Percentiles rank a stretch among this genome's conserved stretches.
These are phyloP conservation scores for Populus alba DNA, from an alignment of 345 rosid genomes.

Conservation along the genomic window DNA sequence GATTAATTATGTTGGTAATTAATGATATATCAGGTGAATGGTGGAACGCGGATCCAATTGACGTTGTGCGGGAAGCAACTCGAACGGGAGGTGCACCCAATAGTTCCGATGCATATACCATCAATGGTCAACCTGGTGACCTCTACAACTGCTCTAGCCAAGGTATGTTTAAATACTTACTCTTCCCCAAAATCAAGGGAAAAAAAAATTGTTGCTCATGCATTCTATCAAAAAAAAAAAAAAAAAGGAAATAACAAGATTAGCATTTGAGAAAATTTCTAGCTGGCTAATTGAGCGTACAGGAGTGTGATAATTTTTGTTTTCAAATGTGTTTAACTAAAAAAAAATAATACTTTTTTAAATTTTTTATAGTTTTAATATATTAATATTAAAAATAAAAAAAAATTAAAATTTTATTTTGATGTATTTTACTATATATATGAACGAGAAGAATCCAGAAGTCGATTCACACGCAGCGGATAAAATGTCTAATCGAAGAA, in stretches of 20 bases:
- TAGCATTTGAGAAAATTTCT: background rate
- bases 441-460: background rate
- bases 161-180: conserved; percentile 6
- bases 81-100: conserved; percentile 30
- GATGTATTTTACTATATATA: too few relatives aligned
- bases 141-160: conserved; percentile 25
- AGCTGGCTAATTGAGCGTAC: too few relatives aligned
- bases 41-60: conserved; percentile 27
- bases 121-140: conserved; percentile 39
- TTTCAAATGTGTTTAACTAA: too few relatives aligned
- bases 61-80: conserved; percentile 11
- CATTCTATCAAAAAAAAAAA: background rate
- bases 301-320: too few relatives aligned
- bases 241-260: background rate
- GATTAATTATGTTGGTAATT: background rate
- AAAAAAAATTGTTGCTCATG: background rate
- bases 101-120: conserved; percentile 29
- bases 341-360: too few relatives aligned
- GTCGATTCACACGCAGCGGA: background rate
- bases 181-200: too few relatives aligned
- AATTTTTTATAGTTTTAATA: too few relatives aligned
- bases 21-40: conserved; percentile 19
- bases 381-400: too few relatives aligned
- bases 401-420: too few relatives aligned
- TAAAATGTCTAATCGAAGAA: background rate